These are phyloP conservation scores for Saturnispora diversa DNA, from an alignment of 805 yeast species.

Conservation along the genomic window DNA sequence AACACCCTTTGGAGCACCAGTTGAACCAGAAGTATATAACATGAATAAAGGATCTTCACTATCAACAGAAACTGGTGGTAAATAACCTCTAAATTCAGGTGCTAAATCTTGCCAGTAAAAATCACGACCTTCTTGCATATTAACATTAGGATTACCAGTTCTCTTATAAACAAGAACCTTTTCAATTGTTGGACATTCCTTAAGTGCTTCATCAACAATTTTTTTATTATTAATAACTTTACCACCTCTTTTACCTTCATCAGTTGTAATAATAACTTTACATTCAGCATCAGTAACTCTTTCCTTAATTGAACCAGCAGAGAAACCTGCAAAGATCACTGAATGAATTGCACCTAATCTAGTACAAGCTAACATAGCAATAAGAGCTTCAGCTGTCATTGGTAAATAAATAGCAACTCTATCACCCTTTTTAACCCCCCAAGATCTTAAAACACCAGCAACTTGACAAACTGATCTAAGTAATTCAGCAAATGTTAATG, in stretches of 20 bases:
- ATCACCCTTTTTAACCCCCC: slow-evolving; percentile 92
- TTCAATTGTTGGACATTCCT: slow-evolving; percentile 62
- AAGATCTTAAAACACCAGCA: slow-evolving; percentile 71
- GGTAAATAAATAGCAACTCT: slow-evolving; percentile 95
- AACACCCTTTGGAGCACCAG: slow-evolving; percentile 98
- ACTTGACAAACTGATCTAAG: slow-evolving; percentile 76
- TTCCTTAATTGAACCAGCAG: slow-evolving; percentile 86
- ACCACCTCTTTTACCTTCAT: slow-evolving; percentile 94
- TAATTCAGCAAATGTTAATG: slow-evolving; percentile 78
- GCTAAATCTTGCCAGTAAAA: slow-evolving; percentile 93
- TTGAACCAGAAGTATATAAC: slow-evolving; percentile 95
- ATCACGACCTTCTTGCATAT: slow-evolving; percentile 75
- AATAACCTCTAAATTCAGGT: slow-evolving; percentile 71
- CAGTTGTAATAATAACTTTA: slow-evolving; percentile 83
- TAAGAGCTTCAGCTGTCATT: slow-evolving; percentile 94
- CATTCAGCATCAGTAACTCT: slow-evolving; percentile 84
- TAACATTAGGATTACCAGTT: slow-evolving; percentile 68
- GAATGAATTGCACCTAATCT: slow-evolving; percentile 96
- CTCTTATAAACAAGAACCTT: slow-evolving; percentile 84
- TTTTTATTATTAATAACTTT: slow-evolving; percentile 86
- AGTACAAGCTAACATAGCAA: slow-evolving; percentile 88
- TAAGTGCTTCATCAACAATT: slow-evolving; percentile 90
- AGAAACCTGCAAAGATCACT: slow-evolving; percentile 94
- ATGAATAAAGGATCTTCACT: slow-evolving; percentile 93
- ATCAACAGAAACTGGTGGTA: slow-evolving; percentile 79